Evolutionary conservation across 495 filamentous ascomycete genomes (phyloP), one percentile per base, ranked within the genome.

Genomic region (Rostrohypoxylon terebratum): DNA sequence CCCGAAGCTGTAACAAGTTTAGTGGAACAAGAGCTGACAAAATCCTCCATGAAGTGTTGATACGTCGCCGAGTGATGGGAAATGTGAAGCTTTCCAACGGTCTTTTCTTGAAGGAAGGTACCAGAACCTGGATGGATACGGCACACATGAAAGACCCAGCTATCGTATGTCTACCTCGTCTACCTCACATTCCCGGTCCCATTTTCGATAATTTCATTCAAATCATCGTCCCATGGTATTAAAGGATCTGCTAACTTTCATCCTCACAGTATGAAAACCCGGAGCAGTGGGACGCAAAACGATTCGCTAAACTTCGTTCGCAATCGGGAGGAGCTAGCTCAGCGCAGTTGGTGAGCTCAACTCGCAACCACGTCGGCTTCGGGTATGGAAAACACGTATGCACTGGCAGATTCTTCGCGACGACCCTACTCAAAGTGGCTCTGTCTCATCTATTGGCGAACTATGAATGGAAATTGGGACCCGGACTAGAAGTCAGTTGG

Each of bases 81-180:
- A 68, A 83, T 69, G 60, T 83, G 73, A 21, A 77, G 73, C 63
- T 89, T 72, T 70, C 84, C 64, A 83, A 89, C 84, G 60, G 81
- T 69, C 69, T 83, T 76, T 66, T 82, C 75, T 53, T 90, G 76
- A 62, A 87, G 81, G 78, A 88, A 85, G 61, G 86, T 18, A 76
- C 75, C 33, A 75, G 50, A 4, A 74, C 86, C 16, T 68, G 66
- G 10, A 77, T 87, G 16, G 82, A 82, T 8, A 53, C 67, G 7
- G 61, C 54, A 8, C 59, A 59, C 11, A 79, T 80, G 74, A 69
- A 58, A 60, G 83, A 88, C 67, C 77, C 83, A 16, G 20, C 65
- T 1, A 63, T 85, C n/a, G 48, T 53, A 33, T 6, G 21, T 20
- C 8, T 5, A 45, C 16, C 8, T 18, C 7, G 21, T 20, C 8